phyloP scores from a whole-genome alignment of 768 basidiomycete genomes.

The Mrakia gelida region DNA sequence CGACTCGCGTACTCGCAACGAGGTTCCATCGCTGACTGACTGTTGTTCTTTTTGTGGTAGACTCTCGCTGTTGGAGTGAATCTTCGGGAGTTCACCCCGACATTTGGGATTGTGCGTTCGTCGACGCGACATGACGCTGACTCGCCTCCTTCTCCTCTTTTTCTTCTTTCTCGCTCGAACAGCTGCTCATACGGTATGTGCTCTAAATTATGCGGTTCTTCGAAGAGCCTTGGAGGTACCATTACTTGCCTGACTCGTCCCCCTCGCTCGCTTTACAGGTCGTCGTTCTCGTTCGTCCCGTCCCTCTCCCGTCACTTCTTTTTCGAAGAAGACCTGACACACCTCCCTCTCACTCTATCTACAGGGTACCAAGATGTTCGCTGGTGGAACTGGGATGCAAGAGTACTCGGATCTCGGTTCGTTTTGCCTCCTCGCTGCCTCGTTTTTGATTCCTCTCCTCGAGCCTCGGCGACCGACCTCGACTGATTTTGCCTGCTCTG shows the following conservation, averaged over 20 bases:
- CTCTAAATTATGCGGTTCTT: too few species aligned
- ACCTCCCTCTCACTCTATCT: background rate
- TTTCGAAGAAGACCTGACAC: background rate
- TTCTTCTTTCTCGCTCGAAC: background rate
- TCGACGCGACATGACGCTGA: conserved; percentile 6
- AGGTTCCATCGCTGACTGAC: too few species aligned
- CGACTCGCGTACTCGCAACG: too few species aligned
- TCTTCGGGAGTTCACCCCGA: conserved; percentile 59
- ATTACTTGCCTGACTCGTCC: too few species aligned
- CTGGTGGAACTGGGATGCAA: background rate
- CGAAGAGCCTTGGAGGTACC: too few species aligned
- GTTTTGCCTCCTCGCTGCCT: background rate
- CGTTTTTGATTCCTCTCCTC: too few species aligned
- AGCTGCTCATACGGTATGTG: conserved; percentile 80
- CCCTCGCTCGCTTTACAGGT: background rate
- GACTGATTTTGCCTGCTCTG: background rate
- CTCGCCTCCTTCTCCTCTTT: background rate
- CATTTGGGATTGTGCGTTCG: background rate
- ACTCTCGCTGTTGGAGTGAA: conserved; percentile 96
- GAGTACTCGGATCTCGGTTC: conserved; percentile 11
- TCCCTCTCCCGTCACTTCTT: background rate
- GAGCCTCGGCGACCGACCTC: background rate
- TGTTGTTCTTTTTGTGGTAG: too few species aligned
- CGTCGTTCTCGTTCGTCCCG: background rate
- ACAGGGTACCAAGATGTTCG: conserved; percentile 7